Conservation (phyloP, 352 stramenopile species). For the Phytopythium chamaehyphon region DNA sequence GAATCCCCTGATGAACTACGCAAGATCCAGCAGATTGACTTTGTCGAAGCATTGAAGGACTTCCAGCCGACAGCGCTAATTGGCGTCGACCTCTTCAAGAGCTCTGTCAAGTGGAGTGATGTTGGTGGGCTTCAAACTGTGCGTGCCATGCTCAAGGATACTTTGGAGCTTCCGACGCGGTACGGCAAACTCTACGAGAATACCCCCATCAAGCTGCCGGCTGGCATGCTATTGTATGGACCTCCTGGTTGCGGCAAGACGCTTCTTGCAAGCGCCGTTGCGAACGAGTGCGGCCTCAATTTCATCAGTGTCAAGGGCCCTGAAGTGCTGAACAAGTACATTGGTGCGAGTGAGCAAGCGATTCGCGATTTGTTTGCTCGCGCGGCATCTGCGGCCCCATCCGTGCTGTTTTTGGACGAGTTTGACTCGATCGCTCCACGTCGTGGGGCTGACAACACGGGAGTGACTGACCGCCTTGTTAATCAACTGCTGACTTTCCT, state of each 20-base stretch:
- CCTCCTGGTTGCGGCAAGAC: conserved; percentile 99
- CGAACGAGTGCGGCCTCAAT: conserved; percentile 97
- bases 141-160: conserved; percentile 86
- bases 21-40: conserved; percentile 59
- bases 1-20: conserved; percentile 3
- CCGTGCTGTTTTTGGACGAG: conserved; percentile 99
- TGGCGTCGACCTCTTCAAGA: conserved; percentile 83
- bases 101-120: conserved; percentile 82
- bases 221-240: conserved; percentile 97
- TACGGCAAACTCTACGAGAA: conserved; percentile 82
- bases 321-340: conserved; percentile 99
- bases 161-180: conserved; percentile 78
- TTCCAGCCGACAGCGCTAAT: conserved; percentile 83
- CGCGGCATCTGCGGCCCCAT: conserved; percentile 93
- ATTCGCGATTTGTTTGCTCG: conserved; percentile 97
- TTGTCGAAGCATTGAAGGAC: conserved; percentile 63
- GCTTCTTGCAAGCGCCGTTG: conserved; percentile 98
- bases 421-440: conserved; percentile 96
- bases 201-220: conserved; percentile 91
- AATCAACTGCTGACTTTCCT: conserved; percentile 99
- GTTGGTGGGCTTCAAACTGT: conserved; percentile 80
- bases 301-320: conserved; percentile 99
- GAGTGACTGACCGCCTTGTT: conserved; percentile 91
- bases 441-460: conserved; percentile 62
- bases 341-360: conserved; percentile 96